A percentile compares a stretch with the other conserved stretches of the same genome.
Evolutionary conservation across 2,329 filamentous ascomycete genomes (phyloP).

Genomic region (Ceratocystis diversiconidia): DNA sequence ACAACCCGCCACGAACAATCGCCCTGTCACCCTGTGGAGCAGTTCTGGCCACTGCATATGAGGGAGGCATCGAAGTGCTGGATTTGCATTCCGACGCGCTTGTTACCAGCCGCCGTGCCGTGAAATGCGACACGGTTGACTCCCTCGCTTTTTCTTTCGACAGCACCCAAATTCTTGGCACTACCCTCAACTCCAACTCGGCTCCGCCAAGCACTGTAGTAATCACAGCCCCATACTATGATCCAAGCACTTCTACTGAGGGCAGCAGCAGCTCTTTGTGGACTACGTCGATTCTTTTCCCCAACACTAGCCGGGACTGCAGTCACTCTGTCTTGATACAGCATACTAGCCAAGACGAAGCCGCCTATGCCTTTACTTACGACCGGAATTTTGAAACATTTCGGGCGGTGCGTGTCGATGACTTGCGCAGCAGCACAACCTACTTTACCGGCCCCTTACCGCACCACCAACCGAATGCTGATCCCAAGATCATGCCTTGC

Average conservation of each 20-base stretch:
- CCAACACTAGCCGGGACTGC: constrained; percentile 64
- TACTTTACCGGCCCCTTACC: constrained; percentile 57
- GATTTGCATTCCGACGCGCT: constrained; percentile 52
- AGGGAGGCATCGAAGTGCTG: constrained; percentile 78
- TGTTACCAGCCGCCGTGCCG: constrained; percentile 54
- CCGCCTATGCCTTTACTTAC: constrained; percentile 64
- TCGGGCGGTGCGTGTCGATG: constrained; percentile 59
- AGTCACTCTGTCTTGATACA: constrained; percentile 61
- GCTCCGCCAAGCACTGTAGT: constrained; percentile 51
- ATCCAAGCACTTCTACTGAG: constrained; percentile 51
- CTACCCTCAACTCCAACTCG: constrained; percentile 49
- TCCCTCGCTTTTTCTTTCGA: constrained; percentile 61
- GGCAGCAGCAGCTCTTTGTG: constrained; percentile 60
- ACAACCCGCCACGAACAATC: constrained; percentile 64
- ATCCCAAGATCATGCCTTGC: constrained; percentile 49
- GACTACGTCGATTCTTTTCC: constrained; percentile 76
- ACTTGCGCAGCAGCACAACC: constrained; percentile 59
- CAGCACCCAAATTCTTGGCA: constrained; percentile 64
- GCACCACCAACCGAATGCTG: constrained; percentile 33
- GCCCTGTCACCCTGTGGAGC: constrained; percentile 68
- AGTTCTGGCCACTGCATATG: constrained; percentile 71
- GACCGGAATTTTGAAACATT: constrained; percentile 66
- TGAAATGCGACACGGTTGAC: constrained; percentile 67
- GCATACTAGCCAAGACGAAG: constrained; percentile 46
- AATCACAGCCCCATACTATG: constrained; percentile 66